These are phyloP conservation scores for Peribolospora kevripleyi DNA, from an alignment of 768 basidiomycete genomes.

Conservation along the genomic window DNA sequence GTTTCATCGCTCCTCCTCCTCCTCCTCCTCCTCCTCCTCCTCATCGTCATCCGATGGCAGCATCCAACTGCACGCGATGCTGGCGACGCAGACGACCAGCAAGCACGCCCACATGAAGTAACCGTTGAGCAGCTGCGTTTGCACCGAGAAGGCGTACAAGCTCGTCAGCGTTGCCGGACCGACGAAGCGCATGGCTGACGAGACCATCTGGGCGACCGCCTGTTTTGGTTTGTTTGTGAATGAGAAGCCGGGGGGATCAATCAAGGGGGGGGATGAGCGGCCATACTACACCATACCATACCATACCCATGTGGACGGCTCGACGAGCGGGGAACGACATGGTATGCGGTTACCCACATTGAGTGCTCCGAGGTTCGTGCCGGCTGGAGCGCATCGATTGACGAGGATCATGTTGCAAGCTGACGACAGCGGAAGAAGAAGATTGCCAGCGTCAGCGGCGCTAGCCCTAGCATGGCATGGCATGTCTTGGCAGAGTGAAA, in stretches of 20 bases:
- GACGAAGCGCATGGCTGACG: slow-evolving; percentile 4
- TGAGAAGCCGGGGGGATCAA: neutral
- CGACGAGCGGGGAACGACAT: too few species aligned
- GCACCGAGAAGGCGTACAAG: slow-evolving; percentile 8
- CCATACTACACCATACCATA: too few species aligned
- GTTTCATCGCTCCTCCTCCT: too few species aligned
- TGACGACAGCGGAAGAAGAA: neutral
- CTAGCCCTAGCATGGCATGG: neutral
- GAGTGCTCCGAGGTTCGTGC: slow-evolving; percentile 5
- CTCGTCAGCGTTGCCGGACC: slow-evolving; percentile 5
- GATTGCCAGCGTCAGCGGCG: neutral
- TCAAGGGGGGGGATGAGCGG: neutral
- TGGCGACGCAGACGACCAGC: too few species aligned
- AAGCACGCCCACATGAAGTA: neutral
- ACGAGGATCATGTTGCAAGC: slow-evolving; percentile 9
- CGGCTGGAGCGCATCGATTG: slow-evolving; percentile 6
- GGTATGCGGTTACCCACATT: neutral
- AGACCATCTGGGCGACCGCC: too few species aligned
- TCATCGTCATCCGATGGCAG: too few species aligned
- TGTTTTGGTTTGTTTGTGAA: too few species aligned
- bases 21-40: too few species aligned
- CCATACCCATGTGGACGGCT: slow-evolving; percentile 3
- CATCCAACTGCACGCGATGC: too few species aligned
- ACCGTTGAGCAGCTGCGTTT: neutral
- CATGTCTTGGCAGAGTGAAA: neutral